A percentile compares a stretch with the other conserved stretches of the same genome.
phyloP scores from a whole-genome alignment of 2,329 filamentous ascomycete genomes.

The Neofusicoccum parvum region DNA sequence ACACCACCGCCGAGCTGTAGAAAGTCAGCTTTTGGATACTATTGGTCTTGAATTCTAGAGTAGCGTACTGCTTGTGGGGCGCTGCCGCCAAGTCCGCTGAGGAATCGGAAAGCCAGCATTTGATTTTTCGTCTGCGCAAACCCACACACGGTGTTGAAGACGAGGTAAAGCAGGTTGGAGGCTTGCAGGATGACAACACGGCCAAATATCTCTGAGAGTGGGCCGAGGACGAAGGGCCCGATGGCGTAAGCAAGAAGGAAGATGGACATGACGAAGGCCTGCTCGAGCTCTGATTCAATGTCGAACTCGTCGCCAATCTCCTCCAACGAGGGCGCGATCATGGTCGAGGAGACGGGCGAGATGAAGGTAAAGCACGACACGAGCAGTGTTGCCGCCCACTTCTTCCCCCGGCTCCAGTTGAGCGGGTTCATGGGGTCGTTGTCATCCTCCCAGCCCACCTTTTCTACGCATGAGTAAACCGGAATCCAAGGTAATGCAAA shows the following conservation, averaged over 20 bases:
- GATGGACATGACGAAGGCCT: constrained; percentile 30
- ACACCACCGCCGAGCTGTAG: constrained; percentile 40
- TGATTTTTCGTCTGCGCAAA: constrained; percentile 55
- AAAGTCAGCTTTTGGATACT: constrained; percentile 24
- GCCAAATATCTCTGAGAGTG: constrained; percentile 49
- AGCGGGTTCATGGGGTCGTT: constrained; percentile 20
- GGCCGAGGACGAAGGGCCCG: constrained; percentile 31
- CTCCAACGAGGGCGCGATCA: constrained; percentile 23
- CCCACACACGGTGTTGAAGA: constrained; percentile 64
- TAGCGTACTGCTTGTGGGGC: constrained; percentile 52
- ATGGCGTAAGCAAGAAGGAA: constrained; percentile 23
- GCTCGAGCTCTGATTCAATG: constrained; percentile 34
- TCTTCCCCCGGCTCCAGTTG: constrained; percentile 20
- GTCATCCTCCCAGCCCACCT: constrained; percentile 19
- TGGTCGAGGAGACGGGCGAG: constrained; percentile 21
- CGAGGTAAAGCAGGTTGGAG: constrained; percentile 57
- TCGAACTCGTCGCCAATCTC: constrained; percentile 23
- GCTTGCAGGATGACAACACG: constrained; percentile 57
- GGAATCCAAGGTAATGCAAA: too few relatives aligned
- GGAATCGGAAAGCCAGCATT: constrained; percentile 61
- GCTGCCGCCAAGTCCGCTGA: constrained; percentile 61
- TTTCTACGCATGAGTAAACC: background rate
- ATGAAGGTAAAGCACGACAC: constrained; percentile 22
- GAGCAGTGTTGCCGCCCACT: constrained; percentile 20
- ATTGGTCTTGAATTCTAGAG: background rate